Evolutionary conservation across 2,329 filamentous ascomycete species (phyloP), one percentile per base, ranked within the genome.

Genomic region (Neurospora sp.): DNA sequence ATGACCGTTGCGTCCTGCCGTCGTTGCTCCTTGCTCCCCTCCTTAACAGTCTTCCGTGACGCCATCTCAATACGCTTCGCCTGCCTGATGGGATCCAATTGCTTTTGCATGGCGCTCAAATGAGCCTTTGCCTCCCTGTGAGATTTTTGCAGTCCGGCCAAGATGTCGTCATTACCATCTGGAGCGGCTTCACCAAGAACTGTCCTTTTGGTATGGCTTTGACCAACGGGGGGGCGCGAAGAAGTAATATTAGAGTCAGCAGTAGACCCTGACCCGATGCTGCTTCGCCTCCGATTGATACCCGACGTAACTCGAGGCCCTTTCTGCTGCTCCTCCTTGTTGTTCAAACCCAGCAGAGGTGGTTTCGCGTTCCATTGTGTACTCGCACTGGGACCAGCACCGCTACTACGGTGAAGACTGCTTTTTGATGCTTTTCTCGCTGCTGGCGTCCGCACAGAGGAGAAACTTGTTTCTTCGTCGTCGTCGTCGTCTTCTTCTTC

Each of bases 51-150:
- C 52, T 36, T 36, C 28, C 52, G 15, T 62, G 52, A 62, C 2
- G 52, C 28, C 28, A 62, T 11, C 73, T 85, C 82, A 75, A 89
- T 85, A 52, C 82, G 81, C 10, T 81, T 75, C 4, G 87, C 87
- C 75, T 89, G 87, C 66, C 75, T 77, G 66, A 78, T 77, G 4
- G 78, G 58, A 17, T 79, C 78, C 19, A 80, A 76, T 68, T 78
- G 77, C 62, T 72, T 70, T 39, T 76, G 75, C 8, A 80, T 39
- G 10, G 68, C 40, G 36, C 67, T 66, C 10, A 74, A 66, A 7
- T 69, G 68, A 13, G 62, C 13, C 2, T 42, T 19, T 17, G 71
- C 69, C 9, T 70, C 66, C 17, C 52, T 66, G 13, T 73, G 70
- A 11, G 71, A 74, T 58, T 42, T 71, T 43, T 69, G 67, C 19